Percentiles rank a stretch among this genome's conserved stretches.
Evolutionary conservation across 164 flowering plant genomes (phyloP).

Genomic region (Kalanchoe fedtschenkoi): DNA sequence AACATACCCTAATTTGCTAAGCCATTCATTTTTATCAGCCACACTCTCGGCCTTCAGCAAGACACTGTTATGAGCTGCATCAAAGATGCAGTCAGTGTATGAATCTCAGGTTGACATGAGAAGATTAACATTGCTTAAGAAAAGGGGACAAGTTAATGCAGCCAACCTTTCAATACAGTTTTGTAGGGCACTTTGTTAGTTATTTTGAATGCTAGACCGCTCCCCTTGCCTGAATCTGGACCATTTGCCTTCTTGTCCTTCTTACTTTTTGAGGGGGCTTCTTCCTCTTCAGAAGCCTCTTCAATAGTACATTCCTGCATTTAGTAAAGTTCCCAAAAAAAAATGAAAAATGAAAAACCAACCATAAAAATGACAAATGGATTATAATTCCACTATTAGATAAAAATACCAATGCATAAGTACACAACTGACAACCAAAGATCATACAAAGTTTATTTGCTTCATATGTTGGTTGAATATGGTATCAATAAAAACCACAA

Average conservation of each 20-base stretch:
- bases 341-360: neutral
- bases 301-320: constrained; percentile 82
- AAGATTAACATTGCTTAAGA: neutral
- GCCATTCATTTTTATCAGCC: constrained; percentile 83
- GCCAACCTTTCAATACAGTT: constrained; percentile 83
- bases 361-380: neutral
- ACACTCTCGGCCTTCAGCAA: constrained; percentile 82
- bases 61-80: constrained; percentile 88
- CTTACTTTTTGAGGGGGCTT: constrained; percentile 66
- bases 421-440: neutral
- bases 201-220: constrained; percentile 68
- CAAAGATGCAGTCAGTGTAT: neutral
- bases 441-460: neutral
- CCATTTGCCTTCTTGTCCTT: constrained; percentile 89
- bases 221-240: constrained; percentile 55
- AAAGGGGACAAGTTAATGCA: neutral
- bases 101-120: neutral
- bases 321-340: too few relatives aligned
- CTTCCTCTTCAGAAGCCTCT: constrained; percentile 74
- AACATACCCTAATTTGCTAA: constrained; percentile 58
- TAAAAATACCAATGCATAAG: neutral
- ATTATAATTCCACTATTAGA: too few relatives aligned
- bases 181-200: constrained; percentile 85
- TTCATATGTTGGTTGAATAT: neutral
- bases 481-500: neutral